Conservation (phyloP, 1,139 yeast species). For the Suzukiozyma palmioleophila region DNA sequence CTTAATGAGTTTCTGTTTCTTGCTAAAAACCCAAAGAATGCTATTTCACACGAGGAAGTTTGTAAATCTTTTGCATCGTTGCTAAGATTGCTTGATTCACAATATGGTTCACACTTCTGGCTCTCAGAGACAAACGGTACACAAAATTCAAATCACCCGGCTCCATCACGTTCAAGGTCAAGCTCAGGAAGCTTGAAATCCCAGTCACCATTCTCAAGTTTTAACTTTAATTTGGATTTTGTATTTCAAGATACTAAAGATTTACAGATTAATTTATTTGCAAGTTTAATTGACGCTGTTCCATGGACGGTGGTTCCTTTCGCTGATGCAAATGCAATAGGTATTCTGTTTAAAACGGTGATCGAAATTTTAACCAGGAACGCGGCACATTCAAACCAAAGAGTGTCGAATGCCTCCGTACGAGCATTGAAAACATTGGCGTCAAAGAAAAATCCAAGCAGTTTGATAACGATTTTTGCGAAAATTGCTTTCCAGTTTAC, state of each 20-base stretch:
- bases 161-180: background rate
- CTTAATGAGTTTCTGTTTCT: slow-evolving; percentile 30
- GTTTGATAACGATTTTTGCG: slow-evolving; percentile 69
- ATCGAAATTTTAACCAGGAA: slow-evolving; percentile 76
- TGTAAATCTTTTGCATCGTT: slow-evolving; percentile 58
- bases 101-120: slow-evolving; percentile 48
- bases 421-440: slow-evolving; percentile 64
- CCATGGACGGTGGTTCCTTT: slow-evolving; percentile 59
- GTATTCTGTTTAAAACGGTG: slow-evolving; percentile 52
- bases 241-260: slow-evolving; percentile 27
- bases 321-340: slow-evolving; percentile 27
- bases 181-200: background rate
- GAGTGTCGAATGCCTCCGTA: slow-evolving; percentile 60
- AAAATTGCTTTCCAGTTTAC: slow-evolving; percentile 76
- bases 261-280: slow-evolving; percentile 57
- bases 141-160: background rate
- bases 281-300: slow-evolving; percentile 61
- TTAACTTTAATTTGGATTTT: slow-evolving; percentile 53
- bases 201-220: slow-evolving; percentile 33
- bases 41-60: slow-evolving; percentile 69
- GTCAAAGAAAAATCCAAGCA: slow-evolving; percentile 64
- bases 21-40: slow-evolving; percentile 42
- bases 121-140: slow-evolving; percentile 13
- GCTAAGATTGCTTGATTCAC: slow-evolving; percentile 55
- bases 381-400: slow-evolving; percentile 60